Conservation (phyloP, 2,329 filamentous ascomycete species). For the Xylaria digitata region DNA sequence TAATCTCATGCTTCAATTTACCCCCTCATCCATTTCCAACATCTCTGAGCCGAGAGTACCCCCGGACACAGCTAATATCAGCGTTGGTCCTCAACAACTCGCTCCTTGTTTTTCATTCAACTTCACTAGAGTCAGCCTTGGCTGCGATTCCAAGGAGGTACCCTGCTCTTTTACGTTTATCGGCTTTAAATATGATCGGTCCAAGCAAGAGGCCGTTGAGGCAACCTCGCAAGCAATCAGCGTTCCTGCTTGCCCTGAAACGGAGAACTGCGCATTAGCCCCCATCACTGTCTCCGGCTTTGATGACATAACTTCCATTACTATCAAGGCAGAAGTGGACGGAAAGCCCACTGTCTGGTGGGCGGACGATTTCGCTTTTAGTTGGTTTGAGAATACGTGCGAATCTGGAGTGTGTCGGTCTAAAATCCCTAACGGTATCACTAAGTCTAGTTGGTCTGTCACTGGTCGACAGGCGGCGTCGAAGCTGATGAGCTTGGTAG, state of each 20-base stretch:
- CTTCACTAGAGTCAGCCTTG: conserved; percentile 45
- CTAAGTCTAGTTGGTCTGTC: conserved; percentile 23
- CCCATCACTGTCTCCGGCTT: conserved; percentile 43
- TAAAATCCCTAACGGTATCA: conserved; percentile 20
- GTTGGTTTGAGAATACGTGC: conserved; percentile 58
- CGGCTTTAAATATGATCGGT: conserved; percentile 43
- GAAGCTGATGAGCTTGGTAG: conserved; percentile 27
- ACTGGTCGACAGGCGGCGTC: conserved; percentile 21
- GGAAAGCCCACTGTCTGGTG: conserved; percentile 56
- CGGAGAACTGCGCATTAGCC: conserved; percentile 41
- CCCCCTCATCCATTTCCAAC: conserved; percentile 44
- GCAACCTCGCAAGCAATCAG: conserved; percentile 39
- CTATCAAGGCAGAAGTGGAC: conserved; percentile 55
- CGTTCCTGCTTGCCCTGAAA: conserved; percentile 43
- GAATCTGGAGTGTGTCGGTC: conserved; percentile 33
- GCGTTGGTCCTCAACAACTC: conserved; percentile 43
- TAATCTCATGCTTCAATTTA: conserved; percentile 48
- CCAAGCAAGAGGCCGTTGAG: conserved; percentile 31
- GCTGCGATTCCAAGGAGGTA: conserved; percentile 45
- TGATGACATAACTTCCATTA: conserved; percentile 50
- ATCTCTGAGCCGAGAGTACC: conserved; percentile 31
- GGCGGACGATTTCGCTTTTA: conserved; percentile 58
- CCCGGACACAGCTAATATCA: conserved; percentile 41
- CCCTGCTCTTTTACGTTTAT: conserved; percentile 49
- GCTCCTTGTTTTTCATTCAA: conserved; percentile 47